These are phyloP conservation scores for Dendrobium officinale DNA, from an alignment of 106 monocot genomes.

Conservation along the genomic window DNA sequence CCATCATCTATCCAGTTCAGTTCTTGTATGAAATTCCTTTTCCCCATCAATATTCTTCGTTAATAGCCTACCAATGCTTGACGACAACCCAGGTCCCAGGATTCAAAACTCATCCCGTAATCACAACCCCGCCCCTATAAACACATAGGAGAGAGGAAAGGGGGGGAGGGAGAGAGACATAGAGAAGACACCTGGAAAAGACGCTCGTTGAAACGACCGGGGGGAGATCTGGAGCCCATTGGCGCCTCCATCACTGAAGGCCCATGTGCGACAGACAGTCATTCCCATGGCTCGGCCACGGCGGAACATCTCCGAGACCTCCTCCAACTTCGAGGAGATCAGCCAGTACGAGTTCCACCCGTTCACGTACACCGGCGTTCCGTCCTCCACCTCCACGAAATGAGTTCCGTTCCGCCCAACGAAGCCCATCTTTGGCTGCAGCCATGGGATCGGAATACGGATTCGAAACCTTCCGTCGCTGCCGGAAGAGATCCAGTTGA, in stretches of 20 bases:
- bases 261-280: slow-evolving; percentile 80
- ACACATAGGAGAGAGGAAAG: neutral
- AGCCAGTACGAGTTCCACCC: slow-evolving; percentile 98
- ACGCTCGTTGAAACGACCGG: slow-evolving; percentile 54
- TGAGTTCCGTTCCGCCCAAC: slow-evolving; percentile 40
- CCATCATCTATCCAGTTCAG: neutral
- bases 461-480: slow-evolving; percentile 2
- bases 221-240: slow-evolving; percentile 71
- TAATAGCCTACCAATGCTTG: neutral
- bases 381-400: slow-evolving; percentile 34
- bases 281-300: slow-evolving; percentile 58
- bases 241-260: slow-evolving; percentile 73
- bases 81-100: no score
- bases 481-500: slow-evolving; percentile 32
- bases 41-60: neutral
- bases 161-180: neutral
- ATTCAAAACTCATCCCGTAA: neutral
- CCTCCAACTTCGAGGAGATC: slow-evolving; percentile 25
- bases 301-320: slow-evolving; percentile 52
- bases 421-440: slow-evolving; percentile 56
- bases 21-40: neutral
- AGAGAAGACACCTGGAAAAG: slow-evolving; percentile 50
- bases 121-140: neutral
- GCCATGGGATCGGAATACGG: slow-evolving; percentile 56
- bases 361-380: slow-evolving; percentile 45